phyloP scores from a whole-genome alignment of 768 basidiomycete species.

The Astraeus odoratus region DNA sequence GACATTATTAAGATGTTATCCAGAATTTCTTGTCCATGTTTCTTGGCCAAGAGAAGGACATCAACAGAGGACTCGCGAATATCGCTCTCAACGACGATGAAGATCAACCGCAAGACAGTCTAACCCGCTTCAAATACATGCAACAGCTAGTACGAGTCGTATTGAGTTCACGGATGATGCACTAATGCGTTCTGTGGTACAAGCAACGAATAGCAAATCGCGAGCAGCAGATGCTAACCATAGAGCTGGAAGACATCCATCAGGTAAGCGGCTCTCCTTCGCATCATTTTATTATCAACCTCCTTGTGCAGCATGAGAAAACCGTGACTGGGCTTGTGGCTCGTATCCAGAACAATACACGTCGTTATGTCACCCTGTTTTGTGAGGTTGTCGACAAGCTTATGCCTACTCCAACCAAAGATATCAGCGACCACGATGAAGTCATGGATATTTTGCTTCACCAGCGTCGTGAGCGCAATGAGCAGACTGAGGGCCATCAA shows the following conservation, averaged over 20 bases:
- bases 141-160: conserved; percentile 61
- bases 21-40: conserved; percentile 64
- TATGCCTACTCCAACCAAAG: conserved; percentile 83
- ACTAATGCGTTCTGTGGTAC: conserved; percentile 10
- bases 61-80: conserved; percentile 59
- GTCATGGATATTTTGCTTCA: conserved; percentile 96
- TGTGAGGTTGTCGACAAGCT: conserved; percentile 85
- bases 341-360: conserved; percentile 77
- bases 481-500: conserved; percentile 64
- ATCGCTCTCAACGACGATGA: conserved; percentile 58
- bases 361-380: conserved; percentile 87
- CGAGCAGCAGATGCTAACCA: conserved; percentile 80
- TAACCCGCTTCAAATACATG: conserved; percentile 67
- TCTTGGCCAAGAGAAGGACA: conserved; percentile 57
- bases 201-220: conserved; percentile 93
- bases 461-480: conserved; percentile 85
- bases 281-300: conserved; percentile 7
- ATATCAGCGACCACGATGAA: conserved; percentile 87
- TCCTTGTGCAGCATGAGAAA: conserved; percentile 50
- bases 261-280: conserved; percentile 39
- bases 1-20: conserved; percentile 50
- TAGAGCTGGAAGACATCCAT: conserved; percentile 85
- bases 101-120: conserved; percentile 27
- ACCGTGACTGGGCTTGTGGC: conserved; percentile 67
- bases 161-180: conserved; percentile 16